These are phyloP conservation scores for Xerocomellus amylosporus DNA, from an alignment of 768 basidiomycete species.

Conservation along the genomic window DNA sequence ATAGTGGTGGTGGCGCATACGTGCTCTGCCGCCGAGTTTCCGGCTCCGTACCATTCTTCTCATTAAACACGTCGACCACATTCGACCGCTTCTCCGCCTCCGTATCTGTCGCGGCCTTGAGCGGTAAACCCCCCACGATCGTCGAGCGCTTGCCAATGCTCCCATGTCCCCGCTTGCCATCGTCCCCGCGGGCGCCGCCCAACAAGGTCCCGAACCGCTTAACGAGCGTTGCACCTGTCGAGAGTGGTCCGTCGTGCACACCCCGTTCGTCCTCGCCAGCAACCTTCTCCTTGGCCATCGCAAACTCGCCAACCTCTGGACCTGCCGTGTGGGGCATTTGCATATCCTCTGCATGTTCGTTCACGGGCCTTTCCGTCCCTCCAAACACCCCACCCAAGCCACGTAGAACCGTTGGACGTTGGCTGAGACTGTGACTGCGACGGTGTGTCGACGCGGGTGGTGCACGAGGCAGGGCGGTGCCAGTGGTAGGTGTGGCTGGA, in stretches of 20 bases:
- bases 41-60: constrained; percentile 22
- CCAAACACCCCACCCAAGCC: constrained; percentile 66
- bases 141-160: constrained; percentile 47
- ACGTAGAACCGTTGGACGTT: constrained; percentile 54
- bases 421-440: constrained; percentile 80
- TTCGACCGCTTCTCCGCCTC: constrained; percentile 32
- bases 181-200: constrained; percentile 38
- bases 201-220: constrained; percentile 74
- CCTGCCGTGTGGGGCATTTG: constrained; percentile 61
- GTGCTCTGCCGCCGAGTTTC: constrained; percentile 22
- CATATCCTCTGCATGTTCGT: constrained; percentile 41
- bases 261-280: constrained; percentile 27
- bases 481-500: constrained; percentile 28
- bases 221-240: constrained; percentile 69
- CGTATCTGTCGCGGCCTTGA: constrained; percentile 39
- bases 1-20: constrained; percentile 31
- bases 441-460: constrained; percentile 79
- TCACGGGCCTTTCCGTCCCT: constrained; percentile 33
- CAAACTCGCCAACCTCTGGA: constrained; percentile 59
- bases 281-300: constrained; percentile 34
- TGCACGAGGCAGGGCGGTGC: constrained; percentile 51
- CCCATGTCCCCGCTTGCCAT: constrained; percentile 40
- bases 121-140: constrained; percentile 43
- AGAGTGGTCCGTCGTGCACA: constrained; percentile 35
- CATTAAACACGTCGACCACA: constrained; percentile 18